Conservation (phyloP, 2,329 filamentous ascomycete genomes). For the Talaromyces sp. region DNA sequence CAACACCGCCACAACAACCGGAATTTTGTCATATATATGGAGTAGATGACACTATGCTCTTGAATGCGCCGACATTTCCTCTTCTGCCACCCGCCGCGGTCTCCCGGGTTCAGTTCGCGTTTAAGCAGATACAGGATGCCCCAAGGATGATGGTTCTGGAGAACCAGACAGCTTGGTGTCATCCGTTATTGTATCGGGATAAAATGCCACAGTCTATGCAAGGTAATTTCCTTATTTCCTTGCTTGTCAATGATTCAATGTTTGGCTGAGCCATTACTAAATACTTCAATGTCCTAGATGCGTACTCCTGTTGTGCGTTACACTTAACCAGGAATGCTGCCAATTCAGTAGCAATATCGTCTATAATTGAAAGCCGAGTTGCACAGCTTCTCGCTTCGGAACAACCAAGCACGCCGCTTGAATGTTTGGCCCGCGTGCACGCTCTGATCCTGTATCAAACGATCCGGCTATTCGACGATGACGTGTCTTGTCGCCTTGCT, state of each 20-base stretch:
- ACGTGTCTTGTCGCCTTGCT: constrained; percentile 38
- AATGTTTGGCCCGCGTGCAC: constrained; percentile 42
- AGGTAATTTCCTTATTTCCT: constrained; percentile 28
- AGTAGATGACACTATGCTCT: neutral
- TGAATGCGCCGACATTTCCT: constrained; percentile 7
- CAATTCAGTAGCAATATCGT: constrained; percentile 47
- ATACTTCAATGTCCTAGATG: constrained; percentile 34
- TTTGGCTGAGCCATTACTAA: neutral
- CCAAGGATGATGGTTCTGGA: constrained; percentile 44
- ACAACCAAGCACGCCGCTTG: constrained; percentile 16
- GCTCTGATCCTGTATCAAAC: constrained; percentile 48
- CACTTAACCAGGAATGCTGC: constrained; percentile 46
- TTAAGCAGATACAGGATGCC: constrained; percentile 44
- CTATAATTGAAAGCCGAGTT: constrained; percentile 43
- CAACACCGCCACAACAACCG: neutral
- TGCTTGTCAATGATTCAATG: neutral
- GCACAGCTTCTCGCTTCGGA: constrained; percentile 39
- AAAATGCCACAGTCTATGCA: constrained; percentile 49
- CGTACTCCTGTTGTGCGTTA: constrained; percentile 49
- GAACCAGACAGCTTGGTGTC: constrained; percentile 51
- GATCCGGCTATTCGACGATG: constrained; percentile 48
- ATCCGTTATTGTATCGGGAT: constrained; percentile 47
- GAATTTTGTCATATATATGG: neutral
- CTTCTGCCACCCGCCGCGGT: constrained; percentile 16
- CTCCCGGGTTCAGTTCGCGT: constrained; percentile 28